These are phyloP conservation scores for Coniochaeta sp. DNA, from an alignment of 2,329 filamentous ascomycete genomes.

Conservation along the genomic window DNA sequence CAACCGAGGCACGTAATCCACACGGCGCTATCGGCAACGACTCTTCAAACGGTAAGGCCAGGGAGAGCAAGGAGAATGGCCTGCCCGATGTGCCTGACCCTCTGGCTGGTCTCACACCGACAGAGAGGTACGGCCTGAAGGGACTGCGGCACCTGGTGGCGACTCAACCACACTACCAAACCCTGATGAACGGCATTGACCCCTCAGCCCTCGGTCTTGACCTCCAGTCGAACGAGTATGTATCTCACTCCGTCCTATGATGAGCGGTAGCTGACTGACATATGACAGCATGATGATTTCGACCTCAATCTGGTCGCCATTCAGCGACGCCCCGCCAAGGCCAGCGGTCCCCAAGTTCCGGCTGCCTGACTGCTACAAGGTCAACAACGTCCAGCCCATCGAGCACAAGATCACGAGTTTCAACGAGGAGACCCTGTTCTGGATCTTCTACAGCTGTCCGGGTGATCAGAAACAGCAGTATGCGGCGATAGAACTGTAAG, in stretches of 20 bases:
- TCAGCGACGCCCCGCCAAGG: constrained; percentile 51
- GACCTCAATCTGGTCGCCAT: constrained; percentile 53
- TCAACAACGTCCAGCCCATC: constrained; percentile 58
- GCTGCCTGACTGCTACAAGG: constrained; percentile 59
- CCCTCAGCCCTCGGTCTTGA: constrained; percentile 51
- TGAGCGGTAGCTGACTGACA: background rate
- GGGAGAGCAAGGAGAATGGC: constrained; percentile 31
- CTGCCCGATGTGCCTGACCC: constrained; percentile 45
- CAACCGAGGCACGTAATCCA: constrained; percentile 30
- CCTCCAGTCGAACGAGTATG: constrained; percentile 50
- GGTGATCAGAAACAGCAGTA: constrained; percentile 56
- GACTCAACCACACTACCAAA: constrained; percentile 56
- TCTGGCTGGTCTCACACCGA: constrained; percentile 52
- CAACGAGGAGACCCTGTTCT: constrained; percentile 62
- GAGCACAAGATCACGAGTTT: constrained; percentile 60
- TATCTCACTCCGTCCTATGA: constrained; percentile 4
- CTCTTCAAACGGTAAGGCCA: constrained; percentile 27
- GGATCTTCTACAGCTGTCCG: constrained; percentile 63
- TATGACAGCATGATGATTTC: constrained; percentile 44
- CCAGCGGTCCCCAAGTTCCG: constrained; percentile 50
- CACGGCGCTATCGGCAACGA: constrained; percentile 43
- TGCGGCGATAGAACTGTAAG: constrained; percentile 57
- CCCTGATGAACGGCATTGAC: constrained; percentile 54
- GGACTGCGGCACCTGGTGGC: constrained; percentile 57
- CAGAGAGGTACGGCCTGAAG: constrained; percentile 60